Base-by-base conservation (phyloP, 257 asterid genomes). In the Schizonepeta tenuifolia region DNA sequence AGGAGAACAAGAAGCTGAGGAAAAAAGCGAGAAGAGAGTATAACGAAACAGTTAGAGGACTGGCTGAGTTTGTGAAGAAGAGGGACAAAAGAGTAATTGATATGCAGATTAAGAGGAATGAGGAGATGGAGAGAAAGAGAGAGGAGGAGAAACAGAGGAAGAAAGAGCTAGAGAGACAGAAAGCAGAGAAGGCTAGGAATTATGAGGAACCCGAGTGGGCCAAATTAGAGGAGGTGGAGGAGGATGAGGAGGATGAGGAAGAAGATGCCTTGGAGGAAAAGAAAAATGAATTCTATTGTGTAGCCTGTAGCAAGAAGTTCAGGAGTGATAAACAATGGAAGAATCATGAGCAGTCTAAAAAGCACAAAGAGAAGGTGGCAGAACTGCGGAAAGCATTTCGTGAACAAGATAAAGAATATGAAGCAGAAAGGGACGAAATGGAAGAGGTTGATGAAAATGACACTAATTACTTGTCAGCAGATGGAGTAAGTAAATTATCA, bases 251-350 rank as follows among this genome's bases (percentile, higher is more conserved):
- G 49, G 95, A 82, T 20, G 96, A 82, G 63, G 67, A 36, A 55
- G 97, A 81, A 36, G 89, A 82, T 59, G 81, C 36, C 14, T 47
- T 65, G 70, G 89, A 82, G 77, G 96, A 90, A 56, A 84, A 80
- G 83, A 85, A 61, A 77, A 78, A 79, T 0, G 97, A 95, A 79
- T 83, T 90, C 15, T 95, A 92, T 69, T 95, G 99, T 76, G 90
- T 95, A 38, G 96, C 83, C 26, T 95, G 99, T 36, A 83, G 97
- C 80, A 90, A 92, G 88, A 95, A 88, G 83, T 95, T 95, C 77
- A 95, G 83, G 91, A 92, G 94, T 55, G 98, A 95, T 69, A 95
- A 90, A 77, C 99, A 95, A 79, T 95, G 98, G 99, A 88, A 86
- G 82, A 95, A 95, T 83, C 98, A 95, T 4, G 97, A 95, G 80